These are phyloP conservation scores for Gaultheria prostrata DNA, from an alignment of 148 eudicot genomes.

Conservation along the genomic window DNA sequence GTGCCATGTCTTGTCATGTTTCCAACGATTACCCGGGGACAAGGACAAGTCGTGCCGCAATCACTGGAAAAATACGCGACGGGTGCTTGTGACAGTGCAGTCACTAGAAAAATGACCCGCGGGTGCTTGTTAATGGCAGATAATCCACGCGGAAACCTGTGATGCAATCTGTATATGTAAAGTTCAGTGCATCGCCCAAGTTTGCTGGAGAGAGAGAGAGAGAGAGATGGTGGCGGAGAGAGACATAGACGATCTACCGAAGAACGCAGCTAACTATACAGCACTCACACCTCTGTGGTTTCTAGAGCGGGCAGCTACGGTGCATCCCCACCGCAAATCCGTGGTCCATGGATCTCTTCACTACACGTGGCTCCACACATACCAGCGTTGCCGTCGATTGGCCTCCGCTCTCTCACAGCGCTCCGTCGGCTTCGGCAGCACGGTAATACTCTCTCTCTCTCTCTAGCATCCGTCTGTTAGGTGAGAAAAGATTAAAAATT, in stretches of 20 bases:
- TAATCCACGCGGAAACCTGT: too few species aligned
- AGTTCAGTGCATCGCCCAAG: not conserved
- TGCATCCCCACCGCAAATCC: slow-evolving; percentile 61
- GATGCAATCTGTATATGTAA: too few species aligned
- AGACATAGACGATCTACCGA: slow-evolving; percentile 86
- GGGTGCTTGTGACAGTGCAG: too few species aligned
- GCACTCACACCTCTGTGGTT: slow-evolving; percentile 81
- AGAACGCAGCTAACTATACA: slow-evolving; percentile 77
- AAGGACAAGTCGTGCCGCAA: too few species aligned
- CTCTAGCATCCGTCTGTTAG: not conserved
- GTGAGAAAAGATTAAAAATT: not conserved
- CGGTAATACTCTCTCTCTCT: slow-evolving; percentile 38
- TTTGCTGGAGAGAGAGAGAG: not conserved
- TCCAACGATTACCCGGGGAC: too few species aligned
- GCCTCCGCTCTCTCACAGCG: slow-evolving; percentile 71
- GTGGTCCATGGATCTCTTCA: slow-evolving; percentile 51
- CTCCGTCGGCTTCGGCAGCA: slow-evolving; percentile 50
- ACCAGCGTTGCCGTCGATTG: slow-evolving; percentile 83
- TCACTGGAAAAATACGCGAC: too few species aligned
- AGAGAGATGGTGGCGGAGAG: slow-evolving; percentile 34
- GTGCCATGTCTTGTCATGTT: too few species aligned
- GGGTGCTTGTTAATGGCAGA: too few species aligned
- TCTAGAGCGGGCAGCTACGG: slow-evolving; percentile 76
- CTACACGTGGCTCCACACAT: slow-evolving; percentile 86
- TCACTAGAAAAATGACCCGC: too few species aligned